Evolutionary conservation across 139 green algal species (phyloP), one percentile per base, ranked within the genome.

Genomic region (Pycnococcus provasolii): DNA sequence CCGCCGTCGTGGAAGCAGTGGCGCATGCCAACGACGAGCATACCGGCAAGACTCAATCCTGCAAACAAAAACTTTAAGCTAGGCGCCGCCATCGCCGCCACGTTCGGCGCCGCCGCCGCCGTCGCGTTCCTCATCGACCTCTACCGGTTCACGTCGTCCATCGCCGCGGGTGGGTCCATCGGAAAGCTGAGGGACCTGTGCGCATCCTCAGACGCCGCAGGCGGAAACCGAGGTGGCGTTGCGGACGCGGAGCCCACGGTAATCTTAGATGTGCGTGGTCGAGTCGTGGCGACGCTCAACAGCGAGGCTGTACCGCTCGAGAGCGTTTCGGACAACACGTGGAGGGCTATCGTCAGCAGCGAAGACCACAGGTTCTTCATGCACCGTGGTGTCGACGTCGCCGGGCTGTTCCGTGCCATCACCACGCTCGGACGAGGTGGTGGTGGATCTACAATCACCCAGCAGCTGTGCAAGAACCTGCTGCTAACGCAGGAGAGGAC

Each of bases 381-480:
- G 6, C 80, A 86, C 65, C 42, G 55, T 4, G 80, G 80, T 0
- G 51, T 86, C n/a, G 80, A 86, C 69, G 13, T 76, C 9, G 46
- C 57, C 1, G 79, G 80, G 2, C 8, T 85, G 42, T 55, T 64
- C 6, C 68, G 79, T 9, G 79, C 79, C 13, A 26, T 86, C 0
- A 2, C 81, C 7, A 76, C 73, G 7, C 42, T 81, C 1, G 80
- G 79, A 1, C 50, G 42, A n/a, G 46, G 26, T 26, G 80, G 80
- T 3, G 80, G 80, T 15, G 80, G 80, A n/a, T 80, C 67, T 43
- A 86, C 80, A 15, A 82, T 86, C 67, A 86, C 80, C 15, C 80
- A 86, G 70, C 80, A 85, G 67, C 68, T 81, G 58, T 71, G 82
- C 47, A 86, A 86, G 73, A 86, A 86, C 73, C 45, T 78, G 58